Evolutionary conservation across 352 stramenopile genomes (phyloP).

Genomic region (Pythium folliculosum): DNA sequence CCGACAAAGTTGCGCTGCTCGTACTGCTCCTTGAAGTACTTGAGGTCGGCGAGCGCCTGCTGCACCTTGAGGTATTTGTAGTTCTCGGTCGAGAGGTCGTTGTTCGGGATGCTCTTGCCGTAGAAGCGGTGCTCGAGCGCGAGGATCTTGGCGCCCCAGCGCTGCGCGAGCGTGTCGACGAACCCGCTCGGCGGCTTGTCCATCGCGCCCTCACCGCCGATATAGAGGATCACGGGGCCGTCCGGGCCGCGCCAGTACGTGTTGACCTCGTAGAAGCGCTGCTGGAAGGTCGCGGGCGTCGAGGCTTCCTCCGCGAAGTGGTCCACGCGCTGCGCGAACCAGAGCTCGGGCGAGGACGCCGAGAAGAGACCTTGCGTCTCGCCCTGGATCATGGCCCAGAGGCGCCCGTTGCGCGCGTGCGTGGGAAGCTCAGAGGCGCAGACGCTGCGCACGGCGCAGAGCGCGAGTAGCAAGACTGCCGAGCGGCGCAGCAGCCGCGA

Average conservation of each 20-base stretch:
- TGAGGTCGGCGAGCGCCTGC: slow-evolving; percentile 85
- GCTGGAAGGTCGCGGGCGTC: slow-evolving; percentile 64
- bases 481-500: slow-evolving; percentile 8
- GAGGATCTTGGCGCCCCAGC: slow-evolving; percentile 81
- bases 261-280: slow-evolving; percentile 79
- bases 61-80: slow-evolving; percentile 81
- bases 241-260: slow-evolving; percentile 53
- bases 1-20: slow-evolving; percentile 37
- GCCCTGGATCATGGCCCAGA: slow-evolving; percentile 57
- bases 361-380: slow-evolving; percentile 52
- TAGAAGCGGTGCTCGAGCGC: slow-evolving; percentile 90
- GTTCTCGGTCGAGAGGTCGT: slow-evolving; percentile 70
- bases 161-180: slow-evolving; percentile 70
- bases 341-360: slow-evolving; percentile 41
- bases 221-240: slow-evolving; percentile 81
- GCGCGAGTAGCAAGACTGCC: slow-evolving; percentile 8
- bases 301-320: slow-evolving; percentile 44
- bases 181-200: slow-evolving; percentile 62
- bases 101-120: slow-evolving; percentile 80
- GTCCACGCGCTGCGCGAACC: slow-evolving; percentile 73
- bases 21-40: slow-evolving; percentile 79
- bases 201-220: slow-evolving; percentile 79
- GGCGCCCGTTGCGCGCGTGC: slow-evolving; percentile 47
- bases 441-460: not conserved
- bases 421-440: slow-evolving; percentile 17